Percentiles rank a stretch among this genome's conserved stretches.
Evolutionary conservation across 192 early-diverging fungal genomes (phyloP).

Genomic region (Obelidium mucronatum): DNA sequence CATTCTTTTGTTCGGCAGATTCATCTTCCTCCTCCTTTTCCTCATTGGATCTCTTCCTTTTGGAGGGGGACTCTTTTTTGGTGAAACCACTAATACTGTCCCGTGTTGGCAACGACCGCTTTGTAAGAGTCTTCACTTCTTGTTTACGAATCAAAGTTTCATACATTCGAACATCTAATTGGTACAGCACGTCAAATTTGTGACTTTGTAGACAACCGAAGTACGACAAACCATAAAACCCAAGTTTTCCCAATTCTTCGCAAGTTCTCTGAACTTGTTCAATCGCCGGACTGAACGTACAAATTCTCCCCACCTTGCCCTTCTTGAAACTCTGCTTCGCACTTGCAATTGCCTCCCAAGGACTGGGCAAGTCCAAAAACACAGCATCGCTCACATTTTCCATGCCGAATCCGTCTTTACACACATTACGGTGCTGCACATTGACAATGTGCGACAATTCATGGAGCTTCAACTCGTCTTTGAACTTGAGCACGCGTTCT

Average conservation of each 20-base stretch:
- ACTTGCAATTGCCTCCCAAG: conserved; percentile 89
- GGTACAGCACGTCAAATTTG: conserved; percentile 3
- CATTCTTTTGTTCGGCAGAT: not conserved
- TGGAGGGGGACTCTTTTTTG: conserved; percentile 40
- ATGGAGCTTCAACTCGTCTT: conserved; percentile 84
- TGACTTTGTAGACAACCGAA: not conserved
- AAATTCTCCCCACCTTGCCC: conserved; percentile 83
- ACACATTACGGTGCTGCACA: conserved; percentile 85
- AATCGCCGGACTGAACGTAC: conserved; percentile 95
- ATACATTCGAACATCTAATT: conserved; percentile 87
- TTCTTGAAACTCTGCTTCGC: conserved; percentile 88
- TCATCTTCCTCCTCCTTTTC: conserved; percentile 20
- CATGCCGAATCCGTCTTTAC: conserved; percentile 84
- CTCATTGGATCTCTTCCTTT: conserved; percentile 52
- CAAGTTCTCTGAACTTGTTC: conserved; percentile 92
- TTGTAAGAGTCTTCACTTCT: conserved; percentile 68
- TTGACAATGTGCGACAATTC: conserved; percentile 73
- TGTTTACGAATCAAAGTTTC: conserved; percentile 88
- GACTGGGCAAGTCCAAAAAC: conserved; percentile 95
- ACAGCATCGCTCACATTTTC: conserved; percentile 81
- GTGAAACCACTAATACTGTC: conserved; percentile 12
- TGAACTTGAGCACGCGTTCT: conserved; percentile 68
- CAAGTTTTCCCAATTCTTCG: conserved; percentile 75
- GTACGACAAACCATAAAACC: conserved; percentile 84
- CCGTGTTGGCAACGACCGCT: conserved; percentile 64